Percentiles rank a stretch among this genome's conserved stretches.
These are phyloP conservation scores for Phoma sp. DNA, from an alignment of 2,329 filamentous ascomycete genomes.

Conservation along the genomic window DNA sequence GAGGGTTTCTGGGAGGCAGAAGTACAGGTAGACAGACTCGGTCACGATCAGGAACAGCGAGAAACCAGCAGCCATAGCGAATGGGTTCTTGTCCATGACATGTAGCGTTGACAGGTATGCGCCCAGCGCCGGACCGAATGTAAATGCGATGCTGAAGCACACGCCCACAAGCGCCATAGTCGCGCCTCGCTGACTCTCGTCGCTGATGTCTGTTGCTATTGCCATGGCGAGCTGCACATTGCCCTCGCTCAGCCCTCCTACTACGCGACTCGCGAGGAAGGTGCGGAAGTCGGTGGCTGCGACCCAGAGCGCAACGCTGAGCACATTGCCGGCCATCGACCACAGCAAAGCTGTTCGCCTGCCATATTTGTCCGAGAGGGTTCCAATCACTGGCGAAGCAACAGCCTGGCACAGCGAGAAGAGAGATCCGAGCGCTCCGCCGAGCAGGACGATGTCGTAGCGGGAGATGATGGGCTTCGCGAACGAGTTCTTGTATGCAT, in stretches of 20 bases:
- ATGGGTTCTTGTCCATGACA: constrained; percentile 85
- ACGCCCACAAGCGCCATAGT: constrained; percentile 97
- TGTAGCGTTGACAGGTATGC: constrained; percentile 82
- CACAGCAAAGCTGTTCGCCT: constrained; percentile 84
- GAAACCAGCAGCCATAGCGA: constrained; percentile 89
- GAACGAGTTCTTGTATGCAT: constrained; percentile 94
- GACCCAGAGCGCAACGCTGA: constrained; percentile 94
- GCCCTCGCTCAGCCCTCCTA: constrained; percentile 93
- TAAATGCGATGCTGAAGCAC: constrained; percentile 97
- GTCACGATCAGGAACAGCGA: constrained; percentile 82
- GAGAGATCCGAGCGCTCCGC: constrained; percentile 89
- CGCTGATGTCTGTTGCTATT: constrained; percentile 94
- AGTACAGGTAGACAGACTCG: constrained; percentile 89
- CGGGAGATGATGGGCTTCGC: constrained; percentile 90
- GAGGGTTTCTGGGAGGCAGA: constrained; percentile 84
- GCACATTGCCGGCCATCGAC: constrained; percentile 91
- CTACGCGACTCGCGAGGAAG: constrained; percentile 89
- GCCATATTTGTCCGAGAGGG: constrained; percentile 85
- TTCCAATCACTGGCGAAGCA: constrained; percentile 89
- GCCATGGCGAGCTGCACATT: constrained; percentile 96
- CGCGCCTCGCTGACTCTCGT: constrained; percentile 79
- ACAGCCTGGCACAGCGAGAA: constrained; percentile 93
- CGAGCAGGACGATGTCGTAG: constrained; percentile 95
- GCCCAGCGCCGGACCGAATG: constrained; percentile 90
- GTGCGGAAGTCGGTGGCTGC: constrained; percentile 92